These are phyloP conservation scores for Sorghum bicolor DNA, from an alignment of 176 grass and related monocot species.

Conservation along the genomic window DNA sequence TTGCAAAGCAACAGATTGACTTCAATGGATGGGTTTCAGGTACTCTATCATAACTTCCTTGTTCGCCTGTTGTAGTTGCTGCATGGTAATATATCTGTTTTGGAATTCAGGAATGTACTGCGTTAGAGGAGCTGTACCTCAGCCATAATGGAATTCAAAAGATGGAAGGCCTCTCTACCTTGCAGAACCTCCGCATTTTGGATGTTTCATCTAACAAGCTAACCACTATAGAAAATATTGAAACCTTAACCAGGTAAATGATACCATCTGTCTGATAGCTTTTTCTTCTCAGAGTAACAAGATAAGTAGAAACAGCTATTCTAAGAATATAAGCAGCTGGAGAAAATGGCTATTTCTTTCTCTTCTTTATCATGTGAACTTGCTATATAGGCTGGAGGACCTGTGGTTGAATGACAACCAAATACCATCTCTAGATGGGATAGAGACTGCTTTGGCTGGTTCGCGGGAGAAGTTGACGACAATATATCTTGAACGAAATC, in stretches of 20 bases:
- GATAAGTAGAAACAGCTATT: neutral
- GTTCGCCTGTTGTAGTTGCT: neutral
- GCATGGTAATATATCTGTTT: neutral
- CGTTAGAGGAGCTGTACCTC: constrained; percentile 87
- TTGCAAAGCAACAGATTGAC: constrained; percentile 92
- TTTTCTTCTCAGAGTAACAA: neutral
- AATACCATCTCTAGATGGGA: constrained; percentile 79
- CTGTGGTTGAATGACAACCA: constrained; percentile 98
- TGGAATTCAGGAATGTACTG: constrained; percentile 63
- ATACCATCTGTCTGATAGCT: neutral
- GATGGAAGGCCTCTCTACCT: constrained; percentile 83
- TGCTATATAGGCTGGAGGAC: constrained; percentile 72
- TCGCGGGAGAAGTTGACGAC: constrained; percentile 69
- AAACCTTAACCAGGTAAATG: constrained; percentile 68
- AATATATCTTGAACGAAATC: constrained; percentile 96
- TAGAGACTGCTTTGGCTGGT: constrained; percentile 62
- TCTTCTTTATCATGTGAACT: constrained; percentile 15
- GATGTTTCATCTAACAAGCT: constrained; percentile 97
- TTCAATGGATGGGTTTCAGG: constrained; percentile 81
- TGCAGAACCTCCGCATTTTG: constrained; percentile 79
- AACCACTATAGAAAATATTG: constrained; percentile 57
- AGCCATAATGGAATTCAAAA: constrained; percentile 97
- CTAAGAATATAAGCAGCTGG: neutral
- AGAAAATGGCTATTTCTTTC: neutral
- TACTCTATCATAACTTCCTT: constrained; percentile 33